Evolutionary conservation across 2,329 filamentous ascomycete species (phyloP), one percentile per base, ranked within the genome.

Genomic region (Arthroderma uncinatum): DNA sequence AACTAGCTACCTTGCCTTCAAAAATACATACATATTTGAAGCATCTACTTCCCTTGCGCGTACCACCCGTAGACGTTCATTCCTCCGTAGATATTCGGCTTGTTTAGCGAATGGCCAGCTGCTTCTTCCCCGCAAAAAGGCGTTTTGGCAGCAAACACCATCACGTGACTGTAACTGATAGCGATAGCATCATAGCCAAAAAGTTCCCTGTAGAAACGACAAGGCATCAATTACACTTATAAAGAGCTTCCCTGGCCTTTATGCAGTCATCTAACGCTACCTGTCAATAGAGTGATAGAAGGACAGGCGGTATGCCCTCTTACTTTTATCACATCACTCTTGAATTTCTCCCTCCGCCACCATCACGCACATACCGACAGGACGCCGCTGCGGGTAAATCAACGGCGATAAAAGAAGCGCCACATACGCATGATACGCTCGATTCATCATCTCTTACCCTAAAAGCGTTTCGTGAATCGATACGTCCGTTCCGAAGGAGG

Each of bases 321-420:
- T 84, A 82, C 68, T 84, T 83, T 68, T 85, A 82, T 65, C 81
- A 85, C 64, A 68, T 85, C 58, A 75, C 74, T 62, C 75, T 85
- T 63, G 82, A 85, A 76, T 70, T 85, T 16, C 76, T 81, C 64
- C 67, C 75, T 61, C 71, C 23, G 52, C 33, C 14, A 5, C 14
- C 33, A 33, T 30, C n/a, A 33, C 34, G 21, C 28, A 48, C 54
- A 30, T 30, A 48, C 37, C 16, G 23, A 39, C 54, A 53, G 10
- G 12, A 10, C 19, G 23, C 19, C 47, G 21, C 47, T 53, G 16
- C n/a, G n/a, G 16, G 16, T n/a, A 37, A 9, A 54, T 6, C 52
- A 12, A 10, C 42, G 19, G 34, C 34, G 14, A 37, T n/a, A 28
- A 33, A 34, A 6, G 9, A 30, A 16, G n/a, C 2, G 25, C 25